These are phyloP conservation scores for Dendrocalamus sinicus DNA, from an alignment of 176 grass and related monocot species.

Conservation along the genomic window DNA sequence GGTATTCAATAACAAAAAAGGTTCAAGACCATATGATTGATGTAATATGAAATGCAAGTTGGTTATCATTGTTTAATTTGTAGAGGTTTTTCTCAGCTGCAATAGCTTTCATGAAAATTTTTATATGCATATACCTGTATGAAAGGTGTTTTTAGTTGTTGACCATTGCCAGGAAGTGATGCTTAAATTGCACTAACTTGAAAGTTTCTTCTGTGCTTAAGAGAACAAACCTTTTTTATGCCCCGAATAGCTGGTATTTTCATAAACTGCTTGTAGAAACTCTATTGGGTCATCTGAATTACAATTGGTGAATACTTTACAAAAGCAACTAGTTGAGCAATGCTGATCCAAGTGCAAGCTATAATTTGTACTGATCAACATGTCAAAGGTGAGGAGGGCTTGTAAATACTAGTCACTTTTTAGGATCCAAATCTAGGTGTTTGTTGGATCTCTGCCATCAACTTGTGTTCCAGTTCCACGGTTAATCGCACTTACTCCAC, in stretches of 20 bases:
- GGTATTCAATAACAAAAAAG: not conserved
- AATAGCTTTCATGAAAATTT: constrained; percentile 1
- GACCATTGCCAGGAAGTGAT: not conserved
- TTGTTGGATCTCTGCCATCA: constrained; percentile 21
- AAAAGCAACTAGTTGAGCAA: not conserved
- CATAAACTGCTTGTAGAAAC: not conserved
- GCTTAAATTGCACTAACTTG: not conserved
- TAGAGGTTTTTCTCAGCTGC: not conserved
- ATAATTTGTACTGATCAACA: not conserved
- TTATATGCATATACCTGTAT: not conserved
- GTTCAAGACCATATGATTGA: not conserved
- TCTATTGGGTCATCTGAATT: constrained; percentile 1
- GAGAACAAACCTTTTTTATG: not conserved
- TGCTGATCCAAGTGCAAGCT: not conserved
- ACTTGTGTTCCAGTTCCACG: not conserved
- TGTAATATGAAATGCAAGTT: not conserved
- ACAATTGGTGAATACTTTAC: constrained; percentile 3
- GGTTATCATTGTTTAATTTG: not conserved
- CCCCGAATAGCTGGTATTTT: not conserved
- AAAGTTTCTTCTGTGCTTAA: constrained; percentile 13
- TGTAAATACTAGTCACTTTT: not conserved
- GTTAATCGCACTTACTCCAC: constrained; percentile 1
- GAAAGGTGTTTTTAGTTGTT: not conserved
- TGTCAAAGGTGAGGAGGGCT: not conserved
- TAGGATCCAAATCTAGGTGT: not conserved